Base-by-base conservation (phyloP, 129 eudicot genomes). In the Helianthus annuus region DNA sequence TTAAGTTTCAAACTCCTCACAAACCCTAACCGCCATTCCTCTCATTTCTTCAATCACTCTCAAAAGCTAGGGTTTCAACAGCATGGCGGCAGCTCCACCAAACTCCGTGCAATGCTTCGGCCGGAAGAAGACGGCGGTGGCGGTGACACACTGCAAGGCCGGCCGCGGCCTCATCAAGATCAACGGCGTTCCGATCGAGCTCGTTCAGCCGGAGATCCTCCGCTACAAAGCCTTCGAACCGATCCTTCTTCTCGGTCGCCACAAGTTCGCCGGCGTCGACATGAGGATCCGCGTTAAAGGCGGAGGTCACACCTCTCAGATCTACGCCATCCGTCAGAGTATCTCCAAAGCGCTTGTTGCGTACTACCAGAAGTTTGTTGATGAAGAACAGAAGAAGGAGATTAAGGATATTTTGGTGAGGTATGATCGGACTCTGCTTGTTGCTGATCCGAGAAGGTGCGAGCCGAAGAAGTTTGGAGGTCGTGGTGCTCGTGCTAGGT, bases 321-420 rank as follows among this genome's bases (percentile, higher is more conserved):
- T 79, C 64, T 79, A 79, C 16, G 83, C 83, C 3, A 73, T 79
- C 22, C 69, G 83, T 34, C 83, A 79, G 59, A 72, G 78, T 14
- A 79, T 79, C 16, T 48, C 83, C 7, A 79, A 73, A 27, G 78
- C 79, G 36, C 74, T 79, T 2, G 79, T 79, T 52, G 83, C 83
- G 4, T 79, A 72, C 64, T 73, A 66, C 64, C 83, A 79, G 87
- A 91, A 91, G 81, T 91, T 55, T 53, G 96, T 88, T 3, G 97
- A 91, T 45, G 97, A 86, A 83, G 87, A 84, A 69, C 62, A 74
- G 42, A 91, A 91, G 87, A 91, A 88, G 83, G 92, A 88, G 80
- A 91, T 91, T 42, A 91, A 91, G 88, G 96, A 91, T 44, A 77
- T 91, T 16, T 82, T 91, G 12, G 86, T 88, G 10, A 80, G 97